phyloP scores from a whole-genome alignment of 2,329 filamentous ascomycete genomes.

The Uncinocarpus reesii region DNA sequence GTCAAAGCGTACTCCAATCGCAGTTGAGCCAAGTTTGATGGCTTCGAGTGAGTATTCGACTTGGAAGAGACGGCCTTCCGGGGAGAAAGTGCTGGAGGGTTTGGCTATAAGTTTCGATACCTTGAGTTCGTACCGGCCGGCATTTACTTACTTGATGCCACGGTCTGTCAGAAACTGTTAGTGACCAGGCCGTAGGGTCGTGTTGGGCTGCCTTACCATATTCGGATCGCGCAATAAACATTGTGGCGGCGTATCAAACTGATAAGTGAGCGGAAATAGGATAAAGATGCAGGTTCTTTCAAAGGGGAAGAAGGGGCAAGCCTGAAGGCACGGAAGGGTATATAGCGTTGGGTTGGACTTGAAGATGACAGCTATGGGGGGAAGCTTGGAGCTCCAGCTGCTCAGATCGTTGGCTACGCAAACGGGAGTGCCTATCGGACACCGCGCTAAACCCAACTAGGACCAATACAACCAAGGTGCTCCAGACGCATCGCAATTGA shows the following conservation, averaged over 20 bases:
- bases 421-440: constrained; percentile 16
- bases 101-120: constrained; percentile 21
- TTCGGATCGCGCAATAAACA: constrained; percentile 99
- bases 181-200: constrained; percentile 11
- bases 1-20: constrained; percentile 63
- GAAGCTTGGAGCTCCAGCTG: constrained; percentile 12
- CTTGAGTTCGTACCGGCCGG: constrained; percentile 13
- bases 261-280: constrained; percentile 5
- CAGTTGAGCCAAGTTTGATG: constrained; percentile 97
- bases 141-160: constrained; percentile 74
- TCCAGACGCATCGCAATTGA: background rate
- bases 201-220: constrained; percentile 60
- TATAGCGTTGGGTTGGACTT: constrained; percentile 2
- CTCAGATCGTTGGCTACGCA: constrained; percentile 16
- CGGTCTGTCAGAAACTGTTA: constrained; percentile 54
- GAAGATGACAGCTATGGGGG: constrained; percentile 2
- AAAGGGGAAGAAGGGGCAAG: background rate
- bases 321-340: background rate
- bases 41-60: constrained; percentile 99
- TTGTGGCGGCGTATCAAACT: constrained; percentile 48
- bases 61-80: constrained; percentile 98
- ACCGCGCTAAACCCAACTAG: constrained; percentile 21
- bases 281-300: background rate
- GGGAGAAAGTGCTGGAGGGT: constrained; percentile 79
- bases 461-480: constrained; percentile 7